Percentiles rank a stretch among this genome's conserved stretches.
These are phyloP conservation scores for Micromonas commoda DNA, from an alignment of 139 green algal genomes.

Conservation along the genomic window DNA sequence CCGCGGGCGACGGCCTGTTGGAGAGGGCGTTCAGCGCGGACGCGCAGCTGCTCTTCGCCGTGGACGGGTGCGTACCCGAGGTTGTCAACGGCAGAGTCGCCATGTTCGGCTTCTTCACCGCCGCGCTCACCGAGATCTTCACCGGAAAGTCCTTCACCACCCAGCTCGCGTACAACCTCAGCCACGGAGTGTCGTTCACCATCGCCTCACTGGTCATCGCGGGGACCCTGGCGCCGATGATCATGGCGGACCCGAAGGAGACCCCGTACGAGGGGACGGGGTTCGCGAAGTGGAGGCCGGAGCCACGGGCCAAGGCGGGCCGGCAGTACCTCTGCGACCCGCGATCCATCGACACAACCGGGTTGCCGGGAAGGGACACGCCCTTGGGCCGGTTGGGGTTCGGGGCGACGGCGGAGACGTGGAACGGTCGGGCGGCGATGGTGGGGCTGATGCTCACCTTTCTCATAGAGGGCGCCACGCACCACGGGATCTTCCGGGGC, in stretches of 20 bases:
- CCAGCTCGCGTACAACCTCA: constrained; percentile 42
- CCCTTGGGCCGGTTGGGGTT: constrained; percentile 34
- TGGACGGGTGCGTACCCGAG: constrained; percentile 53
- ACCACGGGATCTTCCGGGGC: background rate
- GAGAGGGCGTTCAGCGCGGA: constrained; percentile 15
- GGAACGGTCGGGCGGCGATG: constrained; percentile 31
- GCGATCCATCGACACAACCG: background rate
- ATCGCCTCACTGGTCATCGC: background rate
- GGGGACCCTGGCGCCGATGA: background rate
- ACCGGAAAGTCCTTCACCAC: constrained; percentile 45
- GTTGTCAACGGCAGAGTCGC: constrained; percentile 66
- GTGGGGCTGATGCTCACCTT: background rate
- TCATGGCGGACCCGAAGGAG: constrained; percentile 15
- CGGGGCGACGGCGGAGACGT: constrained; percentile 13
- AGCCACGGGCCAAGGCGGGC: background rate
- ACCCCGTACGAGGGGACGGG: background rate
- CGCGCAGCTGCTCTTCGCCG: constrained; percentile 35
- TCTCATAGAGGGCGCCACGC: background rate
- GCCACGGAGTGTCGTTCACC: constrained; percentile 3
- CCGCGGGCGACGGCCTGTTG: background rate
- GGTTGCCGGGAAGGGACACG: background rate
- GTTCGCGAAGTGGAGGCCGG: background rate
- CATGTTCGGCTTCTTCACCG: constrained; percentile 66
- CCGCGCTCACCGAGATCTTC: constrained; percentile 44
- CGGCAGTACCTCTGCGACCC: background rate